Percentiles rank a stretch among this genome's conserved stretches.
These are phyloP conservation scores for Bauhinia variegata DNA, from an alignment of 306 rosid genomes.

Conservation along the genomic window DNA sequence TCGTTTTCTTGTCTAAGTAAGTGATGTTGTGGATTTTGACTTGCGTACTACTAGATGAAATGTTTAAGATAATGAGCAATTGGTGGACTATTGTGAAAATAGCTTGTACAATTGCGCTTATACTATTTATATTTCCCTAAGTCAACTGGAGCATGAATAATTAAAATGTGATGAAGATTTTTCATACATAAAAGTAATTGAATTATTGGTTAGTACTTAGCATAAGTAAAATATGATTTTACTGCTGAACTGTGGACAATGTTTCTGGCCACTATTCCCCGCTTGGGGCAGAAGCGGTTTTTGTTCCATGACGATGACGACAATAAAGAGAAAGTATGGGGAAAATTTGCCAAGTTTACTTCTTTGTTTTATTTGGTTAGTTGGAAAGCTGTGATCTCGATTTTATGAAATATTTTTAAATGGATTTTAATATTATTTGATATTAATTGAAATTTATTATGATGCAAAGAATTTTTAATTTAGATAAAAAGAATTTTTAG, in stretches of 20 bases:
- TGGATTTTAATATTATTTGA: too few relatives aligned
- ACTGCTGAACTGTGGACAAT: background rate
- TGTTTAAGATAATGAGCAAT: background rate
- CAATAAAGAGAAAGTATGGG: background rate
- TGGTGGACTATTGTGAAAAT: constrained; percentile 11
- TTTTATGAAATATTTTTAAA: too few relatives aligned
- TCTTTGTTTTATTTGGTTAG: too few relatives aligned
- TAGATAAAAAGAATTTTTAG: too few relatives aligned
- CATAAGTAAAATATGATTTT: background rate
- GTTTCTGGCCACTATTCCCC: background rate
- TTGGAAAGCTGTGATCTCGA: background rate
- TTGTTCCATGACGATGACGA: background rate
- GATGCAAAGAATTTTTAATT: too few relatives aligned
- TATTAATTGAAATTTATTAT: too few relatives aligned
- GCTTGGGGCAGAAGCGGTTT: background rate
- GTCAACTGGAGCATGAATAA: background rate
- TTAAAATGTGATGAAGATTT: background rate
- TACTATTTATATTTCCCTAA: background rate
- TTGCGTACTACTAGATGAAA: constrained; percentile 12
- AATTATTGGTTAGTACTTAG: background rate
- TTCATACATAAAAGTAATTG: too few relatives aligned
- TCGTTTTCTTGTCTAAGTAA: background rate
- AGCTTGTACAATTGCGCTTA: background rate
- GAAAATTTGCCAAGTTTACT: too few relatives aligned
- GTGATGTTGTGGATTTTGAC: constrained; percentile 11